A percentile compares a stretch with the other conserved stretches of the same genome.
phyloP scores from a whole-genome alignment of 2,329 filamentous ascomycete genomes.

The Penicillium sp. region DNA sequence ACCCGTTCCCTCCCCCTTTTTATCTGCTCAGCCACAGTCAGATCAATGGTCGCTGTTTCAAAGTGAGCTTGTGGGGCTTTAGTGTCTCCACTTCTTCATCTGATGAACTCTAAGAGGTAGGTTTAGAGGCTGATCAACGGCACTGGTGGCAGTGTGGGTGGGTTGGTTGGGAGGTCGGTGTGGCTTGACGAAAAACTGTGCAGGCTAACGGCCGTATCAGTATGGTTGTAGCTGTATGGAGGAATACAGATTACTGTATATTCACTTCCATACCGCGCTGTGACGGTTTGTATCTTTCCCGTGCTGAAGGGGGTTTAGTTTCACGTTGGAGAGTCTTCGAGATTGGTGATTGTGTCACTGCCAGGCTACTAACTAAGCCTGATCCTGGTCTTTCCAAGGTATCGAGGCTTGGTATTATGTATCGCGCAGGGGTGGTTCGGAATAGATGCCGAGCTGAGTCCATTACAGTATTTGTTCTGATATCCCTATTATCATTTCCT shows the following conservation, averaged over 20 bases:
- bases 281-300: neutral
- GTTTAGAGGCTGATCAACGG: conserved; percentile 2
- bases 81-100: conserved; percentile 14
- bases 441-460: neutral
- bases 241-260: neutral
- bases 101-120: conserved; percentile 12
- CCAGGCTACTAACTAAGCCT: neutral
- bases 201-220: neutral
- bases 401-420: neutral
- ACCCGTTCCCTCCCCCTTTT: conserved; percentile 9
- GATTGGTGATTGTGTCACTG: neutral
- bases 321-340: neutral
- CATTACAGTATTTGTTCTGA: neutral
- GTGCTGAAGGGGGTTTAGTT: neutral
- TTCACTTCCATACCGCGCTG: too few relatives aligned
- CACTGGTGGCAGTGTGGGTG: neutral
- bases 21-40: conserved; percentile 22
- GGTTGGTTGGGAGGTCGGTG: conserved; percentile 6
- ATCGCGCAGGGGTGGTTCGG: neutral
- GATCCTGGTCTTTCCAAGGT: neutral
- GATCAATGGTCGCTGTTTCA: conserved; percentile 25
- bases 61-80: conserved; percentile 25
- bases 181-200: neutral
- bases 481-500: neutral
- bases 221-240: neutral